Evolutionary conservation across 1,284 basidiomycete species (phyloP), one percentile per base, ranked within the genome.

Genomic region (Pyrrhoderma lamaoense): DNA sequence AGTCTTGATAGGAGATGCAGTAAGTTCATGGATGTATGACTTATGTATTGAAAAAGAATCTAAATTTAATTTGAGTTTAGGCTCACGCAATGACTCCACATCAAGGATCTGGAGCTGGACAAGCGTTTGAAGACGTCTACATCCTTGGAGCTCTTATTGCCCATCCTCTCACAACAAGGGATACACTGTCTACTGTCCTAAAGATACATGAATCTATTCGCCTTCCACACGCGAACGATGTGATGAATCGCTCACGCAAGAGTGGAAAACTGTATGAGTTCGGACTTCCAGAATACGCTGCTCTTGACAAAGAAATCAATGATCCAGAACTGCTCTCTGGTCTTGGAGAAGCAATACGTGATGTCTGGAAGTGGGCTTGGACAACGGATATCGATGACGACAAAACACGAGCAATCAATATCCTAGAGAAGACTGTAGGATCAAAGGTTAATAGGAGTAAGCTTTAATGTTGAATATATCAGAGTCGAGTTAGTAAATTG

Each of bases 21-120:
- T 40, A 14, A 40, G 38, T 40, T 4, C 27, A 5, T 31, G 5
- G 11, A 7, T 22, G 5, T 5, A 7, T 5, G 8, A 18, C 14
- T 14, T 40, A 40, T 18, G 16, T 7, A 16, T 5, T 40, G 5
- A 22, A 7, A 16, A 18, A 16, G 5, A 22, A 40, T 22, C 7
- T 40, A 7, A 14, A 40, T 5, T 40, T 40, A 18, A 40, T 40
- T 40, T 40, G 5, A 5, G n/a, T 7, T 14, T 16, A 54, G 70
- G 70, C 71, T 0, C 70, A 72, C 57, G 70, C 67, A 0, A 71
- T 72, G 67, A 64, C 65, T 5, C 69, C 69, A 0, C 64, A 67
- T 54, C 67, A 68, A 54, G 68, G 65, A 1, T 66, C 70, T 19
- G 69, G 70, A 9, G 70, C 64, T 4, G 68, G 70, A 0, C 70